Evolutionary conservation across 106 monocot genomes (phyloP).

Genomic region (Iris macrosiphon): DNA sequence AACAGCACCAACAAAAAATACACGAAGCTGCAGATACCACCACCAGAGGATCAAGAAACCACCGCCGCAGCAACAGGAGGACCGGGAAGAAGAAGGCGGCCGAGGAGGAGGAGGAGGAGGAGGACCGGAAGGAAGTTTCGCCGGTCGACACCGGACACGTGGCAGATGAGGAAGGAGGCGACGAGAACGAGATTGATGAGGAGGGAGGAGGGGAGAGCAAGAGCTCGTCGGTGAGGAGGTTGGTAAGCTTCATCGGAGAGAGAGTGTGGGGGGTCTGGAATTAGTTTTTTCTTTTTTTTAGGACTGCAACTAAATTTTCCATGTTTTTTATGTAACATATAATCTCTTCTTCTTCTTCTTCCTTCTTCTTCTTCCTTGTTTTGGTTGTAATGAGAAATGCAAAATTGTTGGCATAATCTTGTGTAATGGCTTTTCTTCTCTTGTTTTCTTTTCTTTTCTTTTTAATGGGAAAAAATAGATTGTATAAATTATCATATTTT

Average conservation of each 20-base stretch:
- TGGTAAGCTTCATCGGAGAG: conserved; percentile 36
- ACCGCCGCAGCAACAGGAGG: conserved; percentile 6
- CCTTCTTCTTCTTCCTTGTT: too few species aligned
- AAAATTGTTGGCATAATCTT: too few species aligned
- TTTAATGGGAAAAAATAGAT: too few species aligned
- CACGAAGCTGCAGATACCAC: neutral
- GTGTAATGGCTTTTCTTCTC: too few species aligned
- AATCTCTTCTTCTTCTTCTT: too few species aligned
- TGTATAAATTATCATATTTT: too few species aligned
- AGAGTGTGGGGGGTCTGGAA: conserved; percentile 27
- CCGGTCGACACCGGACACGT: neutral
- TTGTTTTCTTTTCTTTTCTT: too few species aligned
- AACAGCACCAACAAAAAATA: conserved; percentile 6
- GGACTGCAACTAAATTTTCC: too few species aligned
- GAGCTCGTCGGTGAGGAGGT: conserved; percentile 10
- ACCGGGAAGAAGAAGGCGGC: neutral
- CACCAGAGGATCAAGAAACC: neutral
- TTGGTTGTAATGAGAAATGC: too few species aligned
- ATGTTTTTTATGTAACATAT: too few species aligned
- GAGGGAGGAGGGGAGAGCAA: neutral
- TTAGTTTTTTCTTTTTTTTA: too few species aligned
- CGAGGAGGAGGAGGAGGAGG: neutral
- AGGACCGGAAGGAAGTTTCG: neutral
- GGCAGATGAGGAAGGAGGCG: neutral
- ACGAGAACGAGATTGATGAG: conserved; percentile 3